Percentiles rank a stretch among this genome's conserved stretches.
These are phyloP conservation scores for Gossypium lobatum DNA, from an alignment of 441 rosid genomes.

Conservation along the genomic window DNA sequence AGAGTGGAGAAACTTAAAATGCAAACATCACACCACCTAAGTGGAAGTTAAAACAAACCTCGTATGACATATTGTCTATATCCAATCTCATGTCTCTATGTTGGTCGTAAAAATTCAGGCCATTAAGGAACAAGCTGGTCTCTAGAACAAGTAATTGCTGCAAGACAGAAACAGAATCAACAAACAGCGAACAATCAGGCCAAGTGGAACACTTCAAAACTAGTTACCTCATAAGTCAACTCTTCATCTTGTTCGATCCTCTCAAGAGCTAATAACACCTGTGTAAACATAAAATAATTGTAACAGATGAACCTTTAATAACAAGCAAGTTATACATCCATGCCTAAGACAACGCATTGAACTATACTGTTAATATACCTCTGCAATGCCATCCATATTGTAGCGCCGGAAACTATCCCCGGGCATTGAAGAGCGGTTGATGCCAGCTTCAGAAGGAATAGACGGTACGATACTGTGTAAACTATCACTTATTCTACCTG, in stretches of 20 bases:
- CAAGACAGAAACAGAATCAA: conserved; percentile 18
- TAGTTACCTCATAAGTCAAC: conserved; percentile 66
- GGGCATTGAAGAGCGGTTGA: conserved; percentile 35
- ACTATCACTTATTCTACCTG: conserved; percentile 35
- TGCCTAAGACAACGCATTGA: conserved; percentile 16
- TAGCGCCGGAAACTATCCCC: conserved; percentile 49
- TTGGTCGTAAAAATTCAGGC: conserved; percentile 71
- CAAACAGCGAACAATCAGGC: conserved; percentile 1
- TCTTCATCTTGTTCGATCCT: conserved; percentile 87
- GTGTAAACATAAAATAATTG: conserved; percentile 15
- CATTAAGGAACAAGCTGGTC: conserved; percentile 63
- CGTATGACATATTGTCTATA: conserved; percentile 95
- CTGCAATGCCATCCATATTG: conserved; percentile 84
- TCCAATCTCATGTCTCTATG: conserved; percentile 96
- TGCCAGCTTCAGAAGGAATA: conserved; percentile 55
- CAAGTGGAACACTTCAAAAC: conserved; percentile 11
- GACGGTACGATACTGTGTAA: conserved; percentile 38
- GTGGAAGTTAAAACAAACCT: conserved; percentile 44
- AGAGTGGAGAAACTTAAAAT: background rate
- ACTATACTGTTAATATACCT: conserved; percentile 43
- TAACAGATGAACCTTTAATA: background rate
- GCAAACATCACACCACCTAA: background rate
- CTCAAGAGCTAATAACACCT: conserved; percentile 82
- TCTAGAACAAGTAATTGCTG: conserved; percentile 85
- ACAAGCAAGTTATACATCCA: background rate